Evolutionary conservation across 805 yeast species (phyloP), one percentile per base, ranked within the genome.

Genomic region (Ascoidea asiatica): DNA sequence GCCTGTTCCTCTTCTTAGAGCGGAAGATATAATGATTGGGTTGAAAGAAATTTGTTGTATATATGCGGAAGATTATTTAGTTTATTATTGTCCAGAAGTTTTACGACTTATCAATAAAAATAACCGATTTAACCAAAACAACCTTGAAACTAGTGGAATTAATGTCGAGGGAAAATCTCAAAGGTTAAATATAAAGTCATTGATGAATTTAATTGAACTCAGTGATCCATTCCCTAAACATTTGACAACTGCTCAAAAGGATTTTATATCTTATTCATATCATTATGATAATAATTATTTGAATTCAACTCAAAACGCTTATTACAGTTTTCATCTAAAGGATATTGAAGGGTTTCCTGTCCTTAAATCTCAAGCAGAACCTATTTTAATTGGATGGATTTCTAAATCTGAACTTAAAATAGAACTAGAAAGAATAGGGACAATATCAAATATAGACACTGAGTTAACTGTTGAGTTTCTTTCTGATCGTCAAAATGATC

Each of bases 331-430:
- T 8, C 21, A 17, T 17, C 13, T n/a, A 15, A 18, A 20, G 19
- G 6, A 13, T 19, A 35, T 43, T 19, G 19, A 5, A 18, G 51
- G 51, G 15, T 65, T 65, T 50, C 81, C 77, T 6, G 65, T 67
- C 7, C 60, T 73, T 52, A 58, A 56, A 44, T 63, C 60, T 43
- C 54, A 51, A 41, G 50, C 50, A 13, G 62, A 56, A 41, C 65
- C 55, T 21, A 56, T 51, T 3, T 49, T 75, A 3, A 38, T 64
- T 2, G 80, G 80, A 1, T 69, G 65, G 59, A 51, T 74, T 4
- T 55, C 70, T 1, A 47, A 65, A 4, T 56, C 53, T 35, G 73
- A 69, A 23, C 49, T 74, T 19, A 46, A 48, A 13, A 44, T 50
- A 5, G 67, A 68, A 18, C 42, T 65, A 19, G 45, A 44, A 3